Evolutionary conservation across 2,329 filamentous ascomycete genomes (phyloP), one percentile per base, ranked within the genome.

Genomic region (Periconia sp.): DNA sequence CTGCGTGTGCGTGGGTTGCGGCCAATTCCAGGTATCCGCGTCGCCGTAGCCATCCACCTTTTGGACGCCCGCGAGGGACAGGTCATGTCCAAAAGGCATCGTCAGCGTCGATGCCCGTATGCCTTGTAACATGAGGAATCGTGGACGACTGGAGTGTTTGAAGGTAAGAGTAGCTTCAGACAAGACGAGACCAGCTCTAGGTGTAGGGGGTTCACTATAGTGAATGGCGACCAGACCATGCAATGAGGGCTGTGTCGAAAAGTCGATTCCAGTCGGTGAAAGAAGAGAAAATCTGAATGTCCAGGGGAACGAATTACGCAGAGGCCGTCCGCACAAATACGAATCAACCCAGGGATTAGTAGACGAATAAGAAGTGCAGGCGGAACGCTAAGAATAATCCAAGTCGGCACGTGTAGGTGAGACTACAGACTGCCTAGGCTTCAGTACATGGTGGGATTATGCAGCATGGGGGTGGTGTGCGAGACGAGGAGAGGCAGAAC

Each of bases 51-150:
- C 58, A 25, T 65, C 63, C 51, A 66, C 54, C 56, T 68, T 69
- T 25, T 59, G 59, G n/a, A 56, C 52, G 32, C 63, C 63, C 24
- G 53, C 46, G 25, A 63, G 45, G 41, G 65, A 64, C 58, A 66
- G 40, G 35, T 64, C 53, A 38, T 66, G 63, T 50, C 62, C 65
- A 53, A 65, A 69, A 36, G 63, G 54, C 65, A 69, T 65, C 54
- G 60, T 64, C 52, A 68, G 41, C 40, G 57, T 61, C 50, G 66
- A 60, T 50, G 63, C 55, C 41, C 64, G 50, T 26, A 66, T 61
- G 41, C 62, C 61, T 54, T 68, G 65, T 62, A 68, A 68, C 65
- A 68, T 69, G 62, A 43, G 60, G 63, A 60, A 52, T 26, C 18
- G 33, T n/a, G n/a, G n/a, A n/a, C n/a, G n/a, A n/a, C n/a, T 23